Evolutionary conservation across 2,329 filamentous ascomycete species (phyloP), one percentile per base, ranked within the genome.

Genomic region (Trichophyton schoenleinii): DNA sequence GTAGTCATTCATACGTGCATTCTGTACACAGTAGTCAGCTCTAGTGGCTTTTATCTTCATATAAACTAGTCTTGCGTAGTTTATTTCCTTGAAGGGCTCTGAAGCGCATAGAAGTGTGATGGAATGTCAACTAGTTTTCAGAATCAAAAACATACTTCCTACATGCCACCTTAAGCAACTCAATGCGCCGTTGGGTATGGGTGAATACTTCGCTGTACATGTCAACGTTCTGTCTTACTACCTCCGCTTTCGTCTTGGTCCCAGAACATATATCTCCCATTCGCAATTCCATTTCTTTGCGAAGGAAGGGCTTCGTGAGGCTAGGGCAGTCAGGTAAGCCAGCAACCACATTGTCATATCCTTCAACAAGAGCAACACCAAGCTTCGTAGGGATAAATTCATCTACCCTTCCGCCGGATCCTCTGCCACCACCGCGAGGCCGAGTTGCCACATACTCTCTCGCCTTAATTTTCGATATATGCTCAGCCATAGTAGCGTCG

Each of bases 211-310:
- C 84, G 58, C 87, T 85, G 73, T 97, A 99, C 77, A 94, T 89
- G 63, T 86, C 83, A 61, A 99, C 78, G 71, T 88, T 96, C 72
- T 95, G 87, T 60, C 85, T 81, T 48, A 99, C 81, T 55, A 99
- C 89, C 20, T 83, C 82, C 60, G 83, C 81, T 69, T 84, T 87
- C 38, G 86, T 88, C 65, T 85, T 87, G 59, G 83, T 85, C 28
- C 94, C 94, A 63, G 92, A 91, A 74, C 94, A 97, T 62, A 99
- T 96, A 62, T 89, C 89, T 72, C 91, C 94, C 92, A 99, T 96
- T 72, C 91, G 89, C 64, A 90, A 77, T 75, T 99, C 94, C 90
- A 96, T 96, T 79, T 99, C 91, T 74, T 97, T 97, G 61, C 94
- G 86, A 63, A 99, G 78, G 71, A 97, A 97, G 0, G 94, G 94